Evolutionary conservation across 225 moss, liverwort and hornwort species (phyloP), one percentile per base, ranked within the genome.

Genomic region (Sphagnum tenellum): DNA sequence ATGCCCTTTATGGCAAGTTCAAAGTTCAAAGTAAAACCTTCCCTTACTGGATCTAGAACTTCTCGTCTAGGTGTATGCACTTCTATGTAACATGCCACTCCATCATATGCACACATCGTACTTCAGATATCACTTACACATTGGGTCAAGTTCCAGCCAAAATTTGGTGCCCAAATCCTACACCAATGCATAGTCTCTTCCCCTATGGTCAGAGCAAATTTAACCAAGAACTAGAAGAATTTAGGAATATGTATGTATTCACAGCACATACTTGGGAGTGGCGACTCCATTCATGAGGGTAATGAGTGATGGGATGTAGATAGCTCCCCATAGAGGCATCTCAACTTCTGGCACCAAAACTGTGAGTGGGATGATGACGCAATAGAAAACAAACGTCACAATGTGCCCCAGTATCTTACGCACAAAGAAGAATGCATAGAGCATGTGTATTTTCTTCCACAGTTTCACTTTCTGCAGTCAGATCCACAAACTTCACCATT

Each of bases 371-470:
- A 92, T 89, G 0, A 92, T 82, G 0, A 92, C 45, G 11, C 89
- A 92, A 67, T 86, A 92, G 71, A 92, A 92, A 4, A 78, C 66
- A 58, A 86, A 92, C 0, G 89, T 89, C 2, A 89, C 89, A 12
- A 89, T 67, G 49, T 92, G 91, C 0, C 86, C 91, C 4, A 92
- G 77, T 5, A 92, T 77, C 47, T 92, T 92, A 0, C 91, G 84
- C 5, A 92, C 92, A 52, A 92, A 83, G 76, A 92, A 92, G 63
- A 92, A 92, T 0, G 89, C 88, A 64, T 94, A 92, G 3, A 89
- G 75, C 80, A 92, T 89, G 75, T 92, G 91, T 49, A 89, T 49
- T 47, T 89, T 73, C 72, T 89, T 92, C 76, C 86, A 71, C 2
- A 78, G 46, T 14, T 66, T 66, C 61, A 90, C 68, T 73, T 82